Evolutionary conservation across 2,329 filamentous ascomycete genomes (phyloP).

Genomic region (Colletotrichum horii): DNA sequence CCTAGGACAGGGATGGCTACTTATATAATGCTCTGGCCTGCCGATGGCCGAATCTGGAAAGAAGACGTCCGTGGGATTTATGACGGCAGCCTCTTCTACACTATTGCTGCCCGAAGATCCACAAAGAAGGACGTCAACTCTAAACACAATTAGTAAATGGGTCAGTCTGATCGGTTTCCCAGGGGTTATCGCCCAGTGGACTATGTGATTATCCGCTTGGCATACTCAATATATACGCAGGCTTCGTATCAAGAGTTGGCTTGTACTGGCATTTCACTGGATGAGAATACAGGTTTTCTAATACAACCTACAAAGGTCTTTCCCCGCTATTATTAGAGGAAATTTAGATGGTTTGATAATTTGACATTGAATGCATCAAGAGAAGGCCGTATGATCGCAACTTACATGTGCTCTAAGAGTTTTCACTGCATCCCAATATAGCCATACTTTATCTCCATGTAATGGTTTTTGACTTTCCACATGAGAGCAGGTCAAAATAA

Average conservation of each 20-base stretch:
- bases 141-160: background rate
- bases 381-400: background rate
- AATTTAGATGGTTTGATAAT: background rate
- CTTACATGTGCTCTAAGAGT: fast-evolving
- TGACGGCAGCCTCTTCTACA: conserved; percentile 24
- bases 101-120: background rate
- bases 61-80: conserved; percentile 47
- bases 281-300: background rate
- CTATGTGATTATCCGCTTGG: background rate
- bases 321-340: fast-evolving
- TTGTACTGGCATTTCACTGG: background rate
- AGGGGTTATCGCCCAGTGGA: background rate
- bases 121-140: background rate
- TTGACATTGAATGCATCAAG: background rate
- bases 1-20: conserved; percentile 31
- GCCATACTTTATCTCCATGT: too few species aligned
- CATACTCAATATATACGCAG: background rate
- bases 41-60: conserved; percentile 60
- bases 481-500: too few species aligned
- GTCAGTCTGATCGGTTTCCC: background rate
- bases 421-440: fast-evolving
- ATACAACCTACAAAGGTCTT: too few species aligned
- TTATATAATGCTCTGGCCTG: conserved; percentile 56
- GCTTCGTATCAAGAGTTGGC: background rate
- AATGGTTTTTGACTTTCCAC: too few species aligned